These are phyloP conservation scores for Diddensiella santjacobensis DNA, from an alignment of 805 yeast genomes.

Conservation along the genomic window DNA sequence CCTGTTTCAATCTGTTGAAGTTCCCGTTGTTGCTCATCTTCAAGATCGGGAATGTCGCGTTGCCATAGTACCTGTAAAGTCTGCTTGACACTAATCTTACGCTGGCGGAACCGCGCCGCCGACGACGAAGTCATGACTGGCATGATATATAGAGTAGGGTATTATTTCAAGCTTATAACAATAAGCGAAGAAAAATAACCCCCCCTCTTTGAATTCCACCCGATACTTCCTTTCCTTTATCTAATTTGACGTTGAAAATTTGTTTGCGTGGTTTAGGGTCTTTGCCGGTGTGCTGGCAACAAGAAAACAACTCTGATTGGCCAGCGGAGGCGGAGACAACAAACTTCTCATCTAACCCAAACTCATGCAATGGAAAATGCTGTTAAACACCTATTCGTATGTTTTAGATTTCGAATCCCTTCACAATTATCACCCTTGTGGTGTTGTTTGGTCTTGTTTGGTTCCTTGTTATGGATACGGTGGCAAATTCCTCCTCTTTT, in stretches of 20 bases:
- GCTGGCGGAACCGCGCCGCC: conserved; percentile 78
- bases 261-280: background rate
- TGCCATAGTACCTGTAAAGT: conserved; percentile 73
- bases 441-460: background rate
- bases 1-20: conserved; percentile 91
- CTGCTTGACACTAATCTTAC: conserved; percentile 91
- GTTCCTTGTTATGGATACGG: background rate
- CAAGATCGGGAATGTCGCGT: conserved; percentile 74
- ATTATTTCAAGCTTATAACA: background rate
- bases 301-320: background rate
- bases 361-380: background rate
- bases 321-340: background rate
- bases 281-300: background rate
- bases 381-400: background rate
- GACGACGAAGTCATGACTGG: conserved; percentile 11
- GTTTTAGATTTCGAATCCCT: background rate
- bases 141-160: no score
- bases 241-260: background rate
- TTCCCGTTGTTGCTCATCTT: conserved; percentile 78
- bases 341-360: background rate
- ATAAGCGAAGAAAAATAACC: background rate
- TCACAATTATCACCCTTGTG: background rate
- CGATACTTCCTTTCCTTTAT: background rate
- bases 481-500: background rate
- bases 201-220: background rate